Conservation (phyloP, 2,329 filamentous ascomycete genomes). For the Sporothrix inflata region DNA sequence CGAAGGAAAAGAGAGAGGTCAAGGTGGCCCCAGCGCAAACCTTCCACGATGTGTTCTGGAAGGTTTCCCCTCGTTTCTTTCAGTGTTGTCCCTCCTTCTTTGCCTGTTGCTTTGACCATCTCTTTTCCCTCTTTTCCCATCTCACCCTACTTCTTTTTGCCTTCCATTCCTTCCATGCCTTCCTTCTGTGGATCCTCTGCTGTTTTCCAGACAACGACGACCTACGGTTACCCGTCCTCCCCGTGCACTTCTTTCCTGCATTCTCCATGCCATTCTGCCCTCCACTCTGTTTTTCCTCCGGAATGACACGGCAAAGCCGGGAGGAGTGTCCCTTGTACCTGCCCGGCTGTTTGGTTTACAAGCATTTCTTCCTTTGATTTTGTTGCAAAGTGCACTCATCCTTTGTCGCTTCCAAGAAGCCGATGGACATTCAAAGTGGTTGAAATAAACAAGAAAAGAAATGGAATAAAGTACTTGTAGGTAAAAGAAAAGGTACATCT, state of each 20-base stretch:
- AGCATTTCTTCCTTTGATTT: not conserved
- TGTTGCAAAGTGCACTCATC: not conserved
- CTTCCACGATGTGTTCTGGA: not conserved
- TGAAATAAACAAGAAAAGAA: not conserved
- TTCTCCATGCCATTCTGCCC: not conserved
- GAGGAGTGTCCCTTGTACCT: not conserved
- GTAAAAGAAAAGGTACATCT: not conserved
- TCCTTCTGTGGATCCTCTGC: not conserved
- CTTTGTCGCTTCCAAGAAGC: not conserved
- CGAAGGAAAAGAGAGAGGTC: not conserved
- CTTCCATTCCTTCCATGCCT: constrained; percentile 13
- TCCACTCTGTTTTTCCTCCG: not conserved
- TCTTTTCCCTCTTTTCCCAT: not conserved
- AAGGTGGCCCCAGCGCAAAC: not conserved
- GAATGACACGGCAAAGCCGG: constrained; percentile 17
- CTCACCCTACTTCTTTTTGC: not conserved
- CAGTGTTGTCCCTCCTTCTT: too few relatives aligned
- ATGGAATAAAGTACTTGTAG: not conserved
- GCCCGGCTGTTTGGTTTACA: constrained; percentile 4
- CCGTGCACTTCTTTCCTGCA: not conserved
- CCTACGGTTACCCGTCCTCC: not conserved
- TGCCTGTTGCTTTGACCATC: not conserved
- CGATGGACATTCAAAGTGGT: not conserved
- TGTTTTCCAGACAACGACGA: not conserved
- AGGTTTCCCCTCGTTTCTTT: constrained; percentile 1